These are phyloP conservation scores for Magnusiomyces sp. DNA, from an alignment of 1,139 yeast species.

Conservation along the genomic window DNA sequence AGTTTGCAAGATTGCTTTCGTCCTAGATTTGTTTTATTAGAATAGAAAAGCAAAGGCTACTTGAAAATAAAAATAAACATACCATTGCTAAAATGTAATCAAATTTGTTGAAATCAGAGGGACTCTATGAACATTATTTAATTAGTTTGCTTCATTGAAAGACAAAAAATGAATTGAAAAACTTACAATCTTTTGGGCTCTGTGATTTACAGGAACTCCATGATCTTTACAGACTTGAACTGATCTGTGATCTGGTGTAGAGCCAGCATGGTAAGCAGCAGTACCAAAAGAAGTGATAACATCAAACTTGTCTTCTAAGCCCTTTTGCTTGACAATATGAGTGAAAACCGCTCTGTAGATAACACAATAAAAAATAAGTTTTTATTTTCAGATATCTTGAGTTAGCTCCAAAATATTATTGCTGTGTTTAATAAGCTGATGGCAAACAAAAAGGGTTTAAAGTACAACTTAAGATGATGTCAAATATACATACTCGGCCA, in stretches of 20 bases:
- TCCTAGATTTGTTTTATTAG: slow-evolving; percentile 32
- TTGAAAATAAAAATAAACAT: background rate
- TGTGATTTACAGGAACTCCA: slow-evolving; percentile 66
- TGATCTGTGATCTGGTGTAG: slow-evolving; percentile 70
- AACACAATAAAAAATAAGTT: background rate
- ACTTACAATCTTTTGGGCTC: slow-evolving; percentile 59
- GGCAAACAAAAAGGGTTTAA: background rate
- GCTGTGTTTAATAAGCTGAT: background rate
- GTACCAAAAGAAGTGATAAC: slow-evolving; percentile 84
- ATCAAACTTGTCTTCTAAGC: slow-evolving; percentile 36
- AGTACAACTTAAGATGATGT: too few relatives aligned
- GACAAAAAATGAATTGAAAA: background rate
- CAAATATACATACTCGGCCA: slow-evolving; percentile 78
- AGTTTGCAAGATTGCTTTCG: slow-evolving; percentile 50
- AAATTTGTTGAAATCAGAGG: slow-evolving; percentile 54
- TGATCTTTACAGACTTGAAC: slow-evolving; percentile 58
- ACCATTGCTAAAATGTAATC: slow-evolving; percentile 82
- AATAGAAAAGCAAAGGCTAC: background rate
- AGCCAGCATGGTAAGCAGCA: slow-evolving; percentile 76
- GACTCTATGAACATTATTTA: slow-evolving; percentile 11
- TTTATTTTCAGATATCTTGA: background rate
- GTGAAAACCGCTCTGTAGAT: slow-evolving; percentile 54
- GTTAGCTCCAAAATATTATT: background rate
- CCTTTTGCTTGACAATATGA: slow-evolving; percentile 49
- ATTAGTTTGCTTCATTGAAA: background rate